Conservation (phyloP, 305 asterid species). For the Solanum hybrid region DNA sequence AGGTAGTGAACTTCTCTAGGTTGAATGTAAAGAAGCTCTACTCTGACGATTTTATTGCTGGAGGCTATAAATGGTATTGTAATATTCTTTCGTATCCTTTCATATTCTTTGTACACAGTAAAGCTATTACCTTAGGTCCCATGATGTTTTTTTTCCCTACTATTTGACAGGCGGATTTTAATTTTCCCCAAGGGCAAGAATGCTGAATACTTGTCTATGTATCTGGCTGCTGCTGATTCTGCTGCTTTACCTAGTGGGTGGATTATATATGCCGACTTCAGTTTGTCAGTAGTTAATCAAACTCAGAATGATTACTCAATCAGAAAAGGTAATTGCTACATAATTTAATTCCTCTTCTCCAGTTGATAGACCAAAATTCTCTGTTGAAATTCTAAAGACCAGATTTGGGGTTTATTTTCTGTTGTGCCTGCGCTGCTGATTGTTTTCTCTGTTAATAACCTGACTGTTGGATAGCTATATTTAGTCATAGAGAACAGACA, state of each 20-base stretch:
- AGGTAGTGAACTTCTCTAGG: constrained; percentile 12
- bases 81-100: neutral
- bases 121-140: neutral
- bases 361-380: neutral
- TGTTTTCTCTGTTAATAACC: neutral
- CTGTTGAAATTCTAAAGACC: neutral
- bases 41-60: constrained; percentile 8
- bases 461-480: neutral
- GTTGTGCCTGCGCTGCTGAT: neutral
- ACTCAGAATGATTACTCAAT: constrained; percentile 29
- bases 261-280: constrained; percentile 46
- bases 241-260: constrained; percentile 38
- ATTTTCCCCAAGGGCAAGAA: constrained; percentile 17
- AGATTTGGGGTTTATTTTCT: neutral
- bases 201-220: constrained; percentile 17
- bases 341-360: neutral
- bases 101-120: constrained; percentile 8
- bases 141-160: neutral
- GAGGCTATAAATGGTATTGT: constrained; percentile 13
- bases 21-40: constrained; percentile 14
- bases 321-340: constrained; percentile 30
- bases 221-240: constrained; percentile 26
- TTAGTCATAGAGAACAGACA: neutral
- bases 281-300: constrained; percentile 43
- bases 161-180: constrained; percentile 14